These are phyloP conservation scores for Tephrocybe sp. DNA, from an alignment of 768 basidiomycete species.

Conservation along the genomic window DNA sequence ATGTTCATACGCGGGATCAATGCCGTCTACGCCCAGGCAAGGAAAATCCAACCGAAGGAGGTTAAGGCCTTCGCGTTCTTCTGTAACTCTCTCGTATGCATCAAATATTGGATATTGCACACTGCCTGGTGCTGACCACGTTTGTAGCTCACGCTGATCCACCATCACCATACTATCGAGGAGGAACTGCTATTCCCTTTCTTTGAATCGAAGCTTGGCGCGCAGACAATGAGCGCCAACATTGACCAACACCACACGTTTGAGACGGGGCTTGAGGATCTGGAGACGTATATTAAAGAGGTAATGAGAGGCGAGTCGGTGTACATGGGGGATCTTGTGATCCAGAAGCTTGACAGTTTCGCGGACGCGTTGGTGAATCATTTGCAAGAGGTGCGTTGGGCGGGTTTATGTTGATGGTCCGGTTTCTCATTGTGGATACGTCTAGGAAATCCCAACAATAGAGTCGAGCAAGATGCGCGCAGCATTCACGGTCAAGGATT, in stretches of 20 bases:
- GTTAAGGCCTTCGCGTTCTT: constrained; percentile 27
- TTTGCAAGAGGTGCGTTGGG: constrained; percentile 21
- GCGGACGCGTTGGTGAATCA: constrained; percentile 27
- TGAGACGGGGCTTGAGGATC: constrained; percentile 22
- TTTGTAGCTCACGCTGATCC: constrained; percentile 22
- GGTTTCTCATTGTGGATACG: not conserved
- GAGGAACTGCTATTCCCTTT: constrained; percentile 27
- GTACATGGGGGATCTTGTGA: constrained; percentile 40
- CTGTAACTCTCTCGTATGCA: constrained; percentile 24
- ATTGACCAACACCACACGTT: constrained; percentile 29
- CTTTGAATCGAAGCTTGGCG: constrained; percentile 27
- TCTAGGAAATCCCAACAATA: constrained; percentile 27
- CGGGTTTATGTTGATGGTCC: not conserved
- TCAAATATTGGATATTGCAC: too few relatives aligned
- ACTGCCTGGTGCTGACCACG: not conserved
- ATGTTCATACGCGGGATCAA: constrained; percentile 29
- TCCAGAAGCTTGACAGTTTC: constrained; percentile 25
- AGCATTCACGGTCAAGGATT: constrained; percentile 23
- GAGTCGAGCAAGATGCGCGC: constrained; percentile 22
- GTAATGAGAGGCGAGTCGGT: constrained; percentile 57
- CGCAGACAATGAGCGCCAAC: constrained; percentile 20
- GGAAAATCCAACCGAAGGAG: constrained; percentile 19
- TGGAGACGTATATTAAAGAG: constrained; percentile 42
- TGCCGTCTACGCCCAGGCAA: constrained; percentile 25
- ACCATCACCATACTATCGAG: constrained; percentile 31